These are phyloP conservation scores for Aspergillus novofumigatus DNA, from an alignment of 2,329 filamentous ascomycete genomes.

Conservation along the genomic window DNA sequence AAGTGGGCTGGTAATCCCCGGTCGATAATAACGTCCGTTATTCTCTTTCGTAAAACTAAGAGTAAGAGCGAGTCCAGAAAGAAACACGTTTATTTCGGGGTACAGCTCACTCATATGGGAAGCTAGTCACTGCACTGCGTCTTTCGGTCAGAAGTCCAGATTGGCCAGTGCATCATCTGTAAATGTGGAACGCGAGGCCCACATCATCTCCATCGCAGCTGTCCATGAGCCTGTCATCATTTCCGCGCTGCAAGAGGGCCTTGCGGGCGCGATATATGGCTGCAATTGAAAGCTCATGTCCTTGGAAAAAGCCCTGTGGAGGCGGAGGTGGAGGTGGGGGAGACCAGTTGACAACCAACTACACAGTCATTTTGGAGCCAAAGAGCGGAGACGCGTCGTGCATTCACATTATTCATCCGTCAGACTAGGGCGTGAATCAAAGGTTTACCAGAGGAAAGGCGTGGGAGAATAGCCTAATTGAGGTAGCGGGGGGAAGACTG, in stretches of 20 bases:
- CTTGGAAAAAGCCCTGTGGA: not conserved
- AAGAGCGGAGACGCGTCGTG: not conserved
- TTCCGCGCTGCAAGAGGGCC: not conserved
- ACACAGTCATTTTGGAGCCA: not conserved
- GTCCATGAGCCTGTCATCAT: not conserved
- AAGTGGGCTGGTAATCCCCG: not conserved
- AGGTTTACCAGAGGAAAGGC: not conserved
- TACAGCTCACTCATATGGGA: not conserved
- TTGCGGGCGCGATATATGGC: not conserved
- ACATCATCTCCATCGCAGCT: not conserved
- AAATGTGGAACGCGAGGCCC: not conserved
- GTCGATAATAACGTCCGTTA: not conserved
- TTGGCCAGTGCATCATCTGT: not conserved
- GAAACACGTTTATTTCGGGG: not conserved
- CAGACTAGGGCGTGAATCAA: not conserved
- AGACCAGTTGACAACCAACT: not conserved
- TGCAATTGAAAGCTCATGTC: not conserved
- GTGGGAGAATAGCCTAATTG: not conserved
- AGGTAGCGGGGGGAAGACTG: not conserved
- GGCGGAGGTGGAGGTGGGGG: not conserved
- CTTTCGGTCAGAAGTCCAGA: not conserved
- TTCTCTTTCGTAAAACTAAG: not conserved
- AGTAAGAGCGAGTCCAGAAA: not conserved
- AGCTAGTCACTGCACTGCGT: not conserved
- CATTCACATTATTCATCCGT: not conserved